Evolutionary conservation across 805 yeast genomes (phyloP), one percentile per base, ranked within the genome.

Genomic region (Zygoascus bituminiphila): DNA sequence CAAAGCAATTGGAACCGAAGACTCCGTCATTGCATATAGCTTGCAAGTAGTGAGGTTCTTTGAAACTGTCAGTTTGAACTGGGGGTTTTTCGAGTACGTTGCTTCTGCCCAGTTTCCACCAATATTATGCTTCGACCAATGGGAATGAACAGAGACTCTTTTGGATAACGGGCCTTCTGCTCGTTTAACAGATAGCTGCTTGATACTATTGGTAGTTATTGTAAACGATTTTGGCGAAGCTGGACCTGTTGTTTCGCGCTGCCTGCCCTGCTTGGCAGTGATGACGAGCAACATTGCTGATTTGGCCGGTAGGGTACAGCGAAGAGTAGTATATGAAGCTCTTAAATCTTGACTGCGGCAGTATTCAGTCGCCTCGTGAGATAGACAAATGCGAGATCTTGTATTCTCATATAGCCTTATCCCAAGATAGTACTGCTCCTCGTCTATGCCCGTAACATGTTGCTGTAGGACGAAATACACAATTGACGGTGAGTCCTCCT

Each of bases 41-140:
- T 42, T 51, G 5, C 55, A 26, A 3, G 33, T 29, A 19, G 31
- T n/a, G 15, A 43, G 19, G 5, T 42, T 38, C 22, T 42, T 42
- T 9, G 39, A 10, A n/a, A 51, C 55, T 52, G 42, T 58, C 44
- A 74, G 36, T 25, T 59, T 64, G 51, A 67, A 79, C 53, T 79
- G 85, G 0, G 87, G 87, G 52, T 82, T 82, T 8, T 66, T 57
- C 19, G 74, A 57, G 54, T 70, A 82, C 0, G 73, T 61, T 5
- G 73, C 65, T 21, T 65, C 50, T 0, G 73, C 51, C 77, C 79
- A 76, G 54, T 70, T 75, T 0, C 88, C 87, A 2, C 85, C 86
- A 41, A 72, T 61, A 14, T 60, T 62, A 2, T 59, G 61, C 1
- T 62, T 54, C 9, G 62, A 61, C 86, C 86, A 82, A 22, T 58